Conservation (phyloP, 2,329 filamentous ascomycete species). For the Aspergillus udagawae region DNA sequence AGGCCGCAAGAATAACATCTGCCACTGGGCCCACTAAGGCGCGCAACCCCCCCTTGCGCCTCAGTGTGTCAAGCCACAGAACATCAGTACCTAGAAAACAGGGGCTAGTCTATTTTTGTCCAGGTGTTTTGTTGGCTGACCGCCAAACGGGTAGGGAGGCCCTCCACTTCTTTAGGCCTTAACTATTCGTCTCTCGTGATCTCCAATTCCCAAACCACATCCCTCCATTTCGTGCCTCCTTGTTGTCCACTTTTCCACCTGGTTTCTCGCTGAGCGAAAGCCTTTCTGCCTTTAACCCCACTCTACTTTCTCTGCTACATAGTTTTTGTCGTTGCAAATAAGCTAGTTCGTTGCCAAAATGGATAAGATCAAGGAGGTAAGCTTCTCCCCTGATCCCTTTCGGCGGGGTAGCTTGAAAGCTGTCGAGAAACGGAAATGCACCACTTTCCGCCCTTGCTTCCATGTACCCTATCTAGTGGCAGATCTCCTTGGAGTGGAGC, state of each 20-base stretch:
- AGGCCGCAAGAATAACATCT: background rate
- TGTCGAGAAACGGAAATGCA: constrained; percentile 22
- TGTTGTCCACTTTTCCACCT: constrained; percentile 8
- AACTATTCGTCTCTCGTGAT: constrained; percentile 6
- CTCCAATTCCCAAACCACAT: constrained; percentile 7
- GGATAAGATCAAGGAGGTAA: constrained; percentile 88
- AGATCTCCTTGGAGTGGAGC: background rate
- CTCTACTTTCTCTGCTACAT: constrained; percentile 28
- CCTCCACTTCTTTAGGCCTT: constrained; percentile 13
- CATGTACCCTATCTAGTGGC: constrained; percentile 12
- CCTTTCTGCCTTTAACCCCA: constrained; percentile 20
- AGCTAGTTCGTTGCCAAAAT: constrained; percentile 48
- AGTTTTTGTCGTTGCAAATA: constrained; percentile 24
- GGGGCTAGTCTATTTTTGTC: constrained; percentile 2
- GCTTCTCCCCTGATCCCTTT: constrained; percentile 36
- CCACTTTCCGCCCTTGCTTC: constrained; percentile 14
- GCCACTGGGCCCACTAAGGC: background rate
- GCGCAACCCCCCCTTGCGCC: background rate
- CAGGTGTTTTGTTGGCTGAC: constrained; percentile 13
- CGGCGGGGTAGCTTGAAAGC: constrained; percentile 39
- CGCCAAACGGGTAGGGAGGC: constrained; percentile 13
- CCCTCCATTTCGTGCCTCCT: constrained; percentile 12
- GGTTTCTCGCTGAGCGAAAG: constrained; percentile 37
- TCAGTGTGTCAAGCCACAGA: background rate
- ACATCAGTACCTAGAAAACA: background rate